A percentile compares a stretch with the other conserved stretches of the same genome.
phyloP scores from a whole-genome alignment of 2,329 filamentous ascomycete species.

The Apiospora saccharicola region DNA sequence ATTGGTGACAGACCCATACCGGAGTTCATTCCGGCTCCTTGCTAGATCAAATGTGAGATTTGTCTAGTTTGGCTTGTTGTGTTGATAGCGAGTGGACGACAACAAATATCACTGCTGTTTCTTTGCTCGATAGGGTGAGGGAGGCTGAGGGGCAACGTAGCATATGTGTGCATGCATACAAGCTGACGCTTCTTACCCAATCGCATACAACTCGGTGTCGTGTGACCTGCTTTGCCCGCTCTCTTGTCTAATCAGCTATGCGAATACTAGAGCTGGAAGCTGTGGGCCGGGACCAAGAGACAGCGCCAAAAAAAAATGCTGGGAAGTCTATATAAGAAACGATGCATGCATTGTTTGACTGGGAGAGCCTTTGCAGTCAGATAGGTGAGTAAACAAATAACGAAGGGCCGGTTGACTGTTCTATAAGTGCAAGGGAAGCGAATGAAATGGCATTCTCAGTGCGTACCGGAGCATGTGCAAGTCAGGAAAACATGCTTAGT shows the following conservation, averaged over 20 bases:
- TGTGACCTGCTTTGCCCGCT: slow-evolving; percentile 15
- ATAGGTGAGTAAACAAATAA: neutral
- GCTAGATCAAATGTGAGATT: neutral
- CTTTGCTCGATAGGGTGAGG: neutral
- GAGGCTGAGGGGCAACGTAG: neutral
- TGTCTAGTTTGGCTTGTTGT: neutral
- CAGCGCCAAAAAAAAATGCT: neutral
- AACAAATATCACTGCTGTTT: neutral
- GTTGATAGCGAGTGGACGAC: neutral
- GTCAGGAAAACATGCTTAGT: slow-evolving; percentile 11
- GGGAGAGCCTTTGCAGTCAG: neutral
- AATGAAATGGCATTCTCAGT: slow-evolving; percentile 20
- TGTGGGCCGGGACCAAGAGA: slow-evolving; percentile 7
- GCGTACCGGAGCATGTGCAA: slow-evolving; percentile 17
- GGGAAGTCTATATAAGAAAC: slow-evolving; percentile 1
- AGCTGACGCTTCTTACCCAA: neutral
- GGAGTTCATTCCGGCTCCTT: slow-evolving; percentile 37
- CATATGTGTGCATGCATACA: slow-evolving; percentile 16
- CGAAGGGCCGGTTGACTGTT: neutral
- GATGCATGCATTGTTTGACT: slow-evolving; percentile 12
- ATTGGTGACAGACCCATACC: slow-evolving; percentile 37
- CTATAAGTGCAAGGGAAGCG: slow-evolving; percentile 14
- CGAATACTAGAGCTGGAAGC: neutral
- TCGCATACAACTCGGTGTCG: slow-evolving; percentile 6
- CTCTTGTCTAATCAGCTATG: slow-evolving; percentile 8